Conservation (phyloP, 495 filamentous ascomycete species). For the Lasiosphaeriaceae sp. region DNA sequence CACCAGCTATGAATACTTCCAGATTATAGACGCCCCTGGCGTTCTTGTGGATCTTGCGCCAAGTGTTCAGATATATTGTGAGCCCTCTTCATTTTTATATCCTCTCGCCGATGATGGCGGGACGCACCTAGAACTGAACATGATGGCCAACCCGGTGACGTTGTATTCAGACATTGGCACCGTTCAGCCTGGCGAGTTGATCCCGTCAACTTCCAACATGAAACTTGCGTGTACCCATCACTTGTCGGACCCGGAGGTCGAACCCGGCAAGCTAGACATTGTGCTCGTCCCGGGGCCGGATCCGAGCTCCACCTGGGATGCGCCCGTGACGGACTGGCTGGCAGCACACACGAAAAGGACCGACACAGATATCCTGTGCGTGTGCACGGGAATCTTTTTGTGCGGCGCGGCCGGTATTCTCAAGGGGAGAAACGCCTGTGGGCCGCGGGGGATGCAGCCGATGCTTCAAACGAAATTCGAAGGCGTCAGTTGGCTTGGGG, state of each 20-base stretch:
- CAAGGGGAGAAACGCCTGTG: constrained; percentile 45
- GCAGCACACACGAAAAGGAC: constrained; percentile 31
- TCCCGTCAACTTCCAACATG: constrained; percentile 34
- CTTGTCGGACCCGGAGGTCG: constrained; percentile 38
- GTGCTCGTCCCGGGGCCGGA: constrained; percentile 52
- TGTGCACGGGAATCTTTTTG: constrained; percentile 52
- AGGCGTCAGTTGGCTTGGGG: constrained; percentile 42
- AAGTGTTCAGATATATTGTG: constrained; percentile 35
- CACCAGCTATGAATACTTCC: constrained; percentile 44
- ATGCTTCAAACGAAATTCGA: constrained; percentile 41
- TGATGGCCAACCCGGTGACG: no score
- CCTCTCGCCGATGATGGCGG: no score
- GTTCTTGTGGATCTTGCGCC: constrained; percentile 36
- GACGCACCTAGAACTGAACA: no score
- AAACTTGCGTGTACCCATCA: constrained; percentile 38
- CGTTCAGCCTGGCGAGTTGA: constrained; percentile 22
- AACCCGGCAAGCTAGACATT: constrained; percentile 49
- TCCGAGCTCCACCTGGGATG: constrained; percentile 29
- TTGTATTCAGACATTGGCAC: constrained; percentile 39
- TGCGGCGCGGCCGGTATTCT: constrained; percentile 49
- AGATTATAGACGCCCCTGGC: constrained; percentile 24
- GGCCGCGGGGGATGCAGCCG: constrained; percentile 48
- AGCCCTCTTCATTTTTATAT: not conserved
- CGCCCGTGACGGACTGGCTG: constrained; percentile 43
- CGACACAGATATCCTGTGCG: constrained; percentile 44